Base-by-base conservation (phyloP, 2,329 filamentous ascomycete species). In the Diaporthe vexans region DNA sequence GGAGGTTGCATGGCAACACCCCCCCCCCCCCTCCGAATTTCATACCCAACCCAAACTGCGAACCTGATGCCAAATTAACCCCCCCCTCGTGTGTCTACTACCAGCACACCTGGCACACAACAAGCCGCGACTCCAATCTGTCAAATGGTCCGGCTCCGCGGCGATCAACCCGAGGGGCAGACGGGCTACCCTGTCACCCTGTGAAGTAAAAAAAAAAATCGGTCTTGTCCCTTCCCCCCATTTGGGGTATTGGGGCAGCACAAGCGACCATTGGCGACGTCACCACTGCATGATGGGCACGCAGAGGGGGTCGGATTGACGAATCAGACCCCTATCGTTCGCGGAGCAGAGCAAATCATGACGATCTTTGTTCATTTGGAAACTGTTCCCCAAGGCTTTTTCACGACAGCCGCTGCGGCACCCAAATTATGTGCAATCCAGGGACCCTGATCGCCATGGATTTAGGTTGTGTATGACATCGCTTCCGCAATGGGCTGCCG, bases 321-420 rank as follows among this genome's bases (percentile, higher is more conserved):
- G 61, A 67, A 67, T 67, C 61, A 67, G 46, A 67, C 29, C 19
- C 43, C 61, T 43, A 67, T 67, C 43, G 61, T 24, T 17, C 26
- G 21, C 61, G 61, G 61, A 52, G 43, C 43, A 35, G 29, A 51
- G 61, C 33, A 67, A 52, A 67, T 37, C 61, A 67, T 67, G 61
- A 67, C 61, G 61, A 67, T 67, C 61, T 19, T 37, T 67, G 61
- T 67, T 52, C 61, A 52, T 67, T 67, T 67, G 61, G 61, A 67
- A 67, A 67, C 61, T 52, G 43, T 21, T 65, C 61, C 43, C 61
- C 61, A 65, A 35, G 61, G n/a, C 61, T 51, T 67, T 29, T 52
- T 13, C 26, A 5, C 61, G 40, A 48, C 59, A 48, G 19, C 29
- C 43, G 43, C 35, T 37, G 43, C 61, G 43, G 61, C 61, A 67